A percentile compares a stretch with the other conserved stretches of the same genome.
These are phyloP conservation scores for Fusarium poae DNA, from an alignment of 2,329 filamentous ascomycete species.

Conservation along the genomic window DNA sequence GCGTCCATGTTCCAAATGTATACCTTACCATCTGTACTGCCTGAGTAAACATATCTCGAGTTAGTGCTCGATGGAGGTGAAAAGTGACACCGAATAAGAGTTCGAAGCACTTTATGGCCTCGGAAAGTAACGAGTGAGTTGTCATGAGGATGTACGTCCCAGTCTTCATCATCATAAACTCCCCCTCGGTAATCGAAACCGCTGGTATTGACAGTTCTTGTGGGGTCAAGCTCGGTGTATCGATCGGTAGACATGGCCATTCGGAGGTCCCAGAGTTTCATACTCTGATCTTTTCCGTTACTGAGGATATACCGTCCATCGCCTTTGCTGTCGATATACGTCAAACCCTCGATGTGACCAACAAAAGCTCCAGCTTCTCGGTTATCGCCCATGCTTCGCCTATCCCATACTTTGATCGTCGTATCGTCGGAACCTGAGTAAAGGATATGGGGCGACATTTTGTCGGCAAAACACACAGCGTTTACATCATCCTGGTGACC, in stretches of 20 bases:
- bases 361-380: conserved; percentile 76
- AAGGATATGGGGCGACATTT: conserved; percentile 88
- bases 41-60: conserved; percentile 92
- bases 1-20: conserved; percentile 96
- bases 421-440: conserved; percentile 97
- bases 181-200: conserved; percentile 82
- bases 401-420: conserved; percentile 96
- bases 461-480: conserved; percentile 94
- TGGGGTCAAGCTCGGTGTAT: conserved; percentile 68
- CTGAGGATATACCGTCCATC: conserved; percentile 86
- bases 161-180: conserved; percentile 73
- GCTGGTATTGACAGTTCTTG: conserved; percentile 65
- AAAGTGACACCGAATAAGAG: conserved; percentile 95
- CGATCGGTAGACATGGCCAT: conserved; percentile 84
- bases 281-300: conserved; percentile 96
- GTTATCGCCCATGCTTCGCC: conserved; percentile 88
- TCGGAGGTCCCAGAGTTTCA: conserved; percentile 96
- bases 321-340: conserved; percentile 77
- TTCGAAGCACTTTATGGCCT: conserved; percentile 89
- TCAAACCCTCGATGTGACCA: conserved; percentile 75
- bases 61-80: conserved; percentile 88
- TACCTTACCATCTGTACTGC: conserved; percentile 89
- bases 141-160: conserved; percentile 77
- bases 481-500: conserved; percentile 94
- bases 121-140: conserved; percentile 95